A percentile compares a stretch with the other conserved stretches of the same genome.
Conservation (phyloP, 371 early-diverging fungal species). For the Gilbertella persicaria region DNA sequence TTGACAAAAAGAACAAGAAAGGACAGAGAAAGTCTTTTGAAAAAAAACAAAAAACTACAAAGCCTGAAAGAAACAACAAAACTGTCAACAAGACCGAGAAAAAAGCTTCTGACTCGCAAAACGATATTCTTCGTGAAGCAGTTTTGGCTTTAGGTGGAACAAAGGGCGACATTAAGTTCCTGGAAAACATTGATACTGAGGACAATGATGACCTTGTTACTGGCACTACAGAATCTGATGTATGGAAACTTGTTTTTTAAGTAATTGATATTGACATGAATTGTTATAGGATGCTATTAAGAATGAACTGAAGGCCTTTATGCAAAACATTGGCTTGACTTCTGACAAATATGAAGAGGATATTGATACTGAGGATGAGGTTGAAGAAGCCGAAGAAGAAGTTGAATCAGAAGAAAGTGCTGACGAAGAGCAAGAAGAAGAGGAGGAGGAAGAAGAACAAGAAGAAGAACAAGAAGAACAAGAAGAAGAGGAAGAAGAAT, state of each 20-base stretch:
- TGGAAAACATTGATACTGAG: conserved; percentile 32
- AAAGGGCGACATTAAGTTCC: conserved; percentile 37
- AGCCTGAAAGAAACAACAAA: conserved; percentile 3
- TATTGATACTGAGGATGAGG: conserved; percentile 30
- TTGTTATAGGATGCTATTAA: conserved; percentile 24
- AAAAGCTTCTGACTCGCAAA: conserved; percentile 2
- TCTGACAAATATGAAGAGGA: conserved; percentile 28
- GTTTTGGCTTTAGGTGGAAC: conserved; percentile 45
- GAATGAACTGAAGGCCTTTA: conserved; percentile 37
- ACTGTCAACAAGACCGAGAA: conserved; percentile 9
- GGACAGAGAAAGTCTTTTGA: conserved; percentile 8
- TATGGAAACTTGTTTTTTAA: neutral
- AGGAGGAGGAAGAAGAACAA: conserved; percentile 17
- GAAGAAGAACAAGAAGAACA: conserved; percentile 14
- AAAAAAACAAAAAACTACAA: conserved; percentile 11
- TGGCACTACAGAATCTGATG: neutral
- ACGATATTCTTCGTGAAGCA: conserved; percentile 28
- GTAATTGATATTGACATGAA: neutral
- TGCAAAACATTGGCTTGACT: conserved; percentile 36
- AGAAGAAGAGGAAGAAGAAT: conserved; percentile 14
- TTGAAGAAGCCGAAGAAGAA: conserved; percentile 18
- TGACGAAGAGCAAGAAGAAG: conserved; percentile 13
- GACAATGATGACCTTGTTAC: conserved; percentile 30
- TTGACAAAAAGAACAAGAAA: conserved; percentile 22
- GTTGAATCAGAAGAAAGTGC: conserved; percentile 24